Evolutionary conservation across 2,329 filamentous ascomycete genomes (phyloP).

Genomic region (Hypoxylon sp.): DNA sequence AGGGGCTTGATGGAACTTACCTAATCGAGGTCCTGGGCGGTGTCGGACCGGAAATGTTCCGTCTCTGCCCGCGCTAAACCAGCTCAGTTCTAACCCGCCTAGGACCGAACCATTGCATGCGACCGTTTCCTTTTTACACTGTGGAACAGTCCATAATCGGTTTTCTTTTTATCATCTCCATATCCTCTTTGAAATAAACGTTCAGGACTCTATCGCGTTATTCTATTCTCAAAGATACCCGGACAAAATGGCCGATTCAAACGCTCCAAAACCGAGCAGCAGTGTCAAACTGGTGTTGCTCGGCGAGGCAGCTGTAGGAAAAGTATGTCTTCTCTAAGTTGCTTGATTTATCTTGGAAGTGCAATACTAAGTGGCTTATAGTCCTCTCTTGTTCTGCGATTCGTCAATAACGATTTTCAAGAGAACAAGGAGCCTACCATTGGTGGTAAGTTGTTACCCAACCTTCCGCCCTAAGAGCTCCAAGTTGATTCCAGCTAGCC

Average conservation of each 20-base stretch:
- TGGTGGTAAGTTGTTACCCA: slow-evolving; percentile 76
- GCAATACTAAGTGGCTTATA: slow-evolving; percentile 58
- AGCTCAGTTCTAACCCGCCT: slow-evolving; percentile 15
- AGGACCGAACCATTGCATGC: slow-evolving; percentile 33
- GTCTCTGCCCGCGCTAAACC: slow-evolving; percentile 30
- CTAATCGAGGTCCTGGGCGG: slow-evolving; percentile 46
- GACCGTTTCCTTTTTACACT: slow-evolving; percentile 22
- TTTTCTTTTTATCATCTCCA: slow-evolving; percentile 16
- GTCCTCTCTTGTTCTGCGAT: slow-evolving; percentile 97
- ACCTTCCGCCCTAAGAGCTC: slow-evolving; percentile 28
- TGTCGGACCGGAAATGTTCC: slow-evolving; percentile 49
- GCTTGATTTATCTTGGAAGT: neutral
- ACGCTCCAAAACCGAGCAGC: slow-evolving; percentile 93
- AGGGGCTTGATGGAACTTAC: slow-evolving; percentile 35
- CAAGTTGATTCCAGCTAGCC: slow-evolving; percentile 66
- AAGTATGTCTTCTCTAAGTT: slow-evolving; percentile 70
- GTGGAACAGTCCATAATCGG: slow-evolving; percentile 3
- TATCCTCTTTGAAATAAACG: slow-evolving; percentile 13
- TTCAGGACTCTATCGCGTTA: slow-evolving; percentile 1
- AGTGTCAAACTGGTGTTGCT: slow-evolving; percentile 99
- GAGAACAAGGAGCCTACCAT: slow-evolving; percentile 99
- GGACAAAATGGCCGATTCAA: slow-evolving; percentile 77
- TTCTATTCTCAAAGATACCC: slow-evolving; percentile 9
- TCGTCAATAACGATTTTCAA: slow-evolving; percentile 99
- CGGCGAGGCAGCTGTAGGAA: slow-evolving; percentile 97